Percentiles rank a stretch among this genome's conserved stretches.
These are phyloP conservation scores for Saccharomycodes ludwigii DNA, from an alignment of 805 yeast species.

Conservation along the genomic window DNA sequence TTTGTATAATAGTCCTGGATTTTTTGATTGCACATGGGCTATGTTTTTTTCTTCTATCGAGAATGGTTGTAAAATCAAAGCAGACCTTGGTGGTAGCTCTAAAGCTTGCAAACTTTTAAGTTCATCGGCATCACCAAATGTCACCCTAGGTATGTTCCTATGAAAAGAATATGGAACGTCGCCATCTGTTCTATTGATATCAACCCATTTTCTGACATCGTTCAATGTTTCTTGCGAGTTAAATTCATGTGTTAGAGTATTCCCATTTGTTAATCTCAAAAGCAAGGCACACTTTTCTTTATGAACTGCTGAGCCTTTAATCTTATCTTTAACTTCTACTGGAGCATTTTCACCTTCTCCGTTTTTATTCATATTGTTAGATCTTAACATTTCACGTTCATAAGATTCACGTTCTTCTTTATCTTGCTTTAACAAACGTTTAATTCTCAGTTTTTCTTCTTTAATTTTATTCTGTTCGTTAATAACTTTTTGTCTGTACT, in stretches of 20 bases:
- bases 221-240: slow-evolving; percentile 31
- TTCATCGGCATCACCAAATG: slow-evolving; percentile 55
- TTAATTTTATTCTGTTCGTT: slow-evolving; percentile 9
- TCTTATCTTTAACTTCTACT: slow-evolving; percentile 3
- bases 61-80: slow-evolving; percentile 58
- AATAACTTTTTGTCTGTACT: slow-evolving; percentile 9
- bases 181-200: slow-evolving; percentile 35
- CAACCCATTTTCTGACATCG: slow-evolving; percentile 53
- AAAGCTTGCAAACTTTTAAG: slow-evolving; percentile 37
- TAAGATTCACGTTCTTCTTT: slow-evolving; percentile 3
- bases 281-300: slow-evolving; percentile 30
- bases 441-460: slow-evolving; percentile 12
- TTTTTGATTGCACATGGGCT: slow-evolving; percentile 18
- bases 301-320: slow-evolving; percentile 5
- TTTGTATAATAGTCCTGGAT: slow-evolving; percentile 22
- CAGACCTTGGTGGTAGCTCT: slow-evolving; percentile 60
- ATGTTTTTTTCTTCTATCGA: slow-evolving; percentile 13
- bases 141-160: slow-evolving; percentile 45
- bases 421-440: slow-evolving; percentile 4
- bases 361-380: not conserved
- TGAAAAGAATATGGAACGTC: slow-evolving; percentile 34
- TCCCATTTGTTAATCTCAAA: slow-evolving; percentile 60
- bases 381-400: too few relatives aligned
- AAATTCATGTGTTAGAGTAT: slow-evolving; percentile 41
- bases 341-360: not conserved